These are phyloP conservation scores for Fusarium transvaalense DNA, from an alignment of 2,329 filamentous ascomycete genomes.

Conservation along the genomic window DNA sequence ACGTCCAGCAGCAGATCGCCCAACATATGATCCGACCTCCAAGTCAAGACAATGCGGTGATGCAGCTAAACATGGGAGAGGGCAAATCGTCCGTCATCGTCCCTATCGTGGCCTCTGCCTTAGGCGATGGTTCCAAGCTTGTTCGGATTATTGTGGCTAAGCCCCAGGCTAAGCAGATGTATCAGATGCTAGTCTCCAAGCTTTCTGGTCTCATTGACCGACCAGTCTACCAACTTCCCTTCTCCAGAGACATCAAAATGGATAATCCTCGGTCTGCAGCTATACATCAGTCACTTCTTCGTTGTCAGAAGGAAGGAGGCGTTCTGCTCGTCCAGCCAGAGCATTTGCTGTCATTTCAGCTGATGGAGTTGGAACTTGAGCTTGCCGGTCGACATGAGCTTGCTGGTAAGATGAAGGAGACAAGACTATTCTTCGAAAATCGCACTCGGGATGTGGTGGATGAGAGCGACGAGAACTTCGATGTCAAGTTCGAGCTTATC, in stretches of 20 bases:
- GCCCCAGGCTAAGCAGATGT: conserved; percentile 71
- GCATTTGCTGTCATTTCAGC: conserved; percentile 72
- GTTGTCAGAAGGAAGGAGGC: conserved; percentile 55
- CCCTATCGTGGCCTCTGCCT: conserved; percentile 68
- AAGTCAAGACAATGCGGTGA: conserved; percentile 61
- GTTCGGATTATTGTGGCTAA: conserved; percentile 72
- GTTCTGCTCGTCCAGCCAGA: conserved; percentile 73
- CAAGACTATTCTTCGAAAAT: conserved; percentile 60
- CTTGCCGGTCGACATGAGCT: no score
- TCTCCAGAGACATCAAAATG: conserved; percentile 64
- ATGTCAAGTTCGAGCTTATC: conserved; percentile 70
- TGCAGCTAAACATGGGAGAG: conserved; percentile 80
- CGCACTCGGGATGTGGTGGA: conserved; percentile 69
- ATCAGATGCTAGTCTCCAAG: conserved; percentile 49
- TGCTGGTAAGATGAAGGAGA: conserved; percentile 52
- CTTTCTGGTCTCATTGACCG: conserved; percentile 68
- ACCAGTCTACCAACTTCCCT: conserved; percentile 68
- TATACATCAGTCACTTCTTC: no score
- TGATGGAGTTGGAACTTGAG: conserved; percentile 67
- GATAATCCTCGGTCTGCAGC: neutral
- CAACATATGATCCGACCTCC: conserved; percentile 63
- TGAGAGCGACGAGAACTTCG: conserved; percentile 75
- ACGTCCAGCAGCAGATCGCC: conserved; percentile 70
- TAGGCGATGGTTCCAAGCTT: conserved; percentile 65
- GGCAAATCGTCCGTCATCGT: conserved; percentile 78